These are phyloP conservation scores for Monosporozyma solicola DNA, from an alignment of 805 yeast species.

Conservation along the genomic window DNA sequence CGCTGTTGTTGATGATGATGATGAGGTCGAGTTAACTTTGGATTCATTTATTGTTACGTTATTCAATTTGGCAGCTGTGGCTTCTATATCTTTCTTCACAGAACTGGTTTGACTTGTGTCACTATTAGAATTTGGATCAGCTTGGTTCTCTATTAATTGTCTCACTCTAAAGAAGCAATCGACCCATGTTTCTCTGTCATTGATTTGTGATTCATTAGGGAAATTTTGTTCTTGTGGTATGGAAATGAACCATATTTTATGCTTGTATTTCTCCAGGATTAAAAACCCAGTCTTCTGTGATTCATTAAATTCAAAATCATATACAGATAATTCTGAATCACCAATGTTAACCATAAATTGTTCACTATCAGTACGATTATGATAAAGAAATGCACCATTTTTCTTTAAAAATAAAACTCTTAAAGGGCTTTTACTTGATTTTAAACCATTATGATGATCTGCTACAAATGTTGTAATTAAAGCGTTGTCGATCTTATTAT, in stretches of 20 bases:
- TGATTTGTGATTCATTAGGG: conserved; percentile 30
- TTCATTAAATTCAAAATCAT: conserved; percentile 70
- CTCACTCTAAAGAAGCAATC: conserved; percentile 61
- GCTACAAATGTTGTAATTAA: conserved; percentile 18
- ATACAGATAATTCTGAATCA: conserved; percentile 57
- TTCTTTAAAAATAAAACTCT: conserved; percentile 14
- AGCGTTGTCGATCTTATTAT: conserved; percentile 20
- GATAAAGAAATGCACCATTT: conserved; percentile 16
- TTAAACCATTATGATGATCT: conserved; percentile 9
- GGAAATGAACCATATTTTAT: conserved; percentile 50
- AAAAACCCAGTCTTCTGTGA: conserved; percentile 49
- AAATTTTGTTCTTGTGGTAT: conserved; percentile 22
- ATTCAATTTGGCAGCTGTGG: background rate
- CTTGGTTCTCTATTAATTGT: conserved; percentile 37
- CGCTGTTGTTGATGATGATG: background rate
- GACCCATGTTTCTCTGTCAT: conserved; percentile 52
- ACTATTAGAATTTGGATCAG: background rate
- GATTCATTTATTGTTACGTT: background rate
- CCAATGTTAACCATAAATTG: conserved; percentile 21
- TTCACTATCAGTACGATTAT: conserved; percentile 1
- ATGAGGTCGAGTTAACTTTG: background rate
- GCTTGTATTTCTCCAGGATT: conserved; percentile 51
- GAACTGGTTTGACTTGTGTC: background rate
- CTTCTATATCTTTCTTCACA: background rate
- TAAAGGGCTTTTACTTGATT: conserved; percentile 5